Base-by-base conservation (phyloP, 306 rosid genomes). In the Coriaria nepalensis region DNA sequence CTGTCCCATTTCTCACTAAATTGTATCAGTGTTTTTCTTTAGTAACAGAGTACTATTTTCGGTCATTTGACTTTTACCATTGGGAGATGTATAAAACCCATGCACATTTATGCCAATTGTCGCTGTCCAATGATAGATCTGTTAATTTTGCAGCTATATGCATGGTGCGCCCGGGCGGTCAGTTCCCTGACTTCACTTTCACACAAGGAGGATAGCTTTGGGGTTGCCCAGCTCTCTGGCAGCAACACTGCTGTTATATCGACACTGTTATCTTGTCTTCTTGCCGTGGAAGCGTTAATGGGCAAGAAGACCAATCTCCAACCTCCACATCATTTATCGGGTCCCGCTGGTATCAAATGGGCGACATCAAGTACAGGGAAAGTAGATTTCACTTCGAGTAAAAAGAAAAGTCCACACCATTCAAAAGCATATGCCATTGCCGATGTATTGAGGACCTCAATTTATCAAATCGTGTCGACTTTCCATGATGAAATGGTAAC, bases 151-250 rank as follows among this genome's bases (percentile, higher is more conserved):
- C 80, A 84, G 97, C 76, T 81, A 32, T 74, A 67, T 60, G 76
- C 87, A 14, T 90, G 97, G 92, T 81, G 92, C 59, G 84, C 95
- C 33, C 68, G 81, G 73, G 73, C 70, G 2, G 78, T 74, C 45
- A 81, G 86, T 13, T 75, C 78, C 7, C 70, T 90, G 47, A 90
- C 97, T 57, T 80, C 87, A 56, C 53, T 63, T 55, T 90, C 97
- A 2, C 88, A 67, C 8, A 56, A 47, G 43, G 95, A 84, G 52
- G 95, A 84, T 49, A 73, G 80, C 56, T 90, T 49, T 6, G 97
- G 97, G 35, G 86, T 73, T 50, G 95, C 95, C 52, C 94, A 90
- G 72, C 88, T 85, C 53, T 79, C 92, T 0, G 94, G 97, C 42
- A 81, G 93, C 52, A 90, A 90, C 37, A 92, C 94, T 9, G 65